Evolutionary conservation across 2,329 filamentous ascomycete species (phyloP).

Genomic region (Fusarium graminum): DNA sequence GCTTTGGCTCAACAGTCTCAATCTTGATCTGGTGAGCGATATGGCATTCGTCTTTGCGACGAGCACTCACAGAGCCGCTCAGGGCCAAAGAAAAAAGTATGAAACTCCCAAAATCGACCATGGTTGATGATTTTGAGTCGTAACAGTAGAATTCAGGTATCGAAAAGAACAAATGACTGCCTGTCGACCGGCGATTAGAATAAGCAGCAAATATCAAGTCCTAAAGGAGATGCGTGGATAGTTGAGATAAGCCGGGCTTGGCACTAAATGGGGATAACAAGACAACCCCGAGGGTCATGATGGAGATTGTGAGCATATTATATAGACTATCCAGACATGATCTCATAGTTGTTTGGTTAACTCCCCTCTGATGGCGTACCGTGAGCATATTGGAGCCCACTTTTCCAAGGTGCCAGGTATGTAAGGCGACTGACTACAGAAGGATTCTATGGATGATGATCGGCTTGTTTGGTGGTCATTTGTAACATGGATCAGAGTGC

Average conservation of each 20-base stretch:
- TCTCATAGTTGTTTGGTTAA: not conserved
- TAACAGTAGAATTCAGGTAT: not conserved
- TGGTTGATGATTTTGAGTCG: conserved; percentile 12
- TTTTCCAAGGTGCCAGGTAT: conserved; percentile 3
- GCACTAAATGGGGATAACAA: not conserved
- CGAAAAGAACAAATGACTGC: conserved; percentile 1
- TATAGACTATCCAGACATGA: conserved; percentile 2
- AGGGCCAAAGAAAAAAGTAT: conserved; percentile 35
- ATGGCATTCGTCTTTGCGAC: conserved; percentile 22
- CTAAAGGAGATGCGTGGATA: conserved; percentile 1
- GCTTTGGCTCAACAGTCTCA: conserved; percentile 17
- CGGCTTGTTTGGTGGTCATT: conserved; percentile 9
- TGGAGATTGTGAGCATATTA: not conserved
- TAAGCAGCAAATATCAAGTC: conserved; percentile 5
- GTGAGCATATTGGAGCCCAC: not conserved
- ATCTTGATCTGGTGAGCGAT: conserved; percentile 13
- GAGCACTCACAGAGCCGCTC: conserved; percentile 30
- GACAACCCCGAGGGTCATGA: not conserved
- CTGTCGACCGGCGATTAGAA: not conserved
- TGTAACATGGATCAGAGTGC: conserved; percentile 7
- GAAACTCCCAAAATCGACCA: conserved; percentile 37
- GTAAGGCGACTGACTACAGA: conserved; percentile 6
- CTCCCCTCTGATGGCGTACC: not conserved
- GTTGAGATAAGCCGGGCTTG: not conserved
- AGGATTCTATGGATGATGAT: conserved; percentile 17